phyloP scores from a whole-genome alignment of 1,284 basidiomycete species.

The Trametes versicolor region DNA sequence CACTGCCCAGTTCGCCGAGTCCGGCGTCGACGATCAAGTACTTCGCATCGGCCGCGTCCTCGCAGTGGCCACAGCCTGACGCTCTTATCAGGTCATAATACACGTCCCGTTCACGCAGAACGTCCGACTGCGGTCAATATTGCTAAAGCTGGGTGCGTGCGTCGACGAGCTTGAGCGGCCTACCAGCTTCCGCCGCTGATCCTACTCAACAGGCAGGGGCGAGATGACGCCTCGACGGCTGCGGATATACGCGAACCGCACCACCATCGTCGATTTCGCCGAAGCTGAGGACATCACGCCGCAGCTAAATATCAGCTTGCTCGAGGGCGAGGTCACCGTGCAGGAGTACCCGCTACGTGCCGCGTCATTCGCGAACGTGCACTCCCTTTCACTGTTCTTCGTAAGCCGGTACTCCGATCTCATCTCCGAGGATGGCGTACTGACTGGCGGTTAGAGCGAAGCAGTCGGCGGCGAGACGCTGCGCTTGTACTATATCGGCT shows the following conservation, averaged over 20 bases:
- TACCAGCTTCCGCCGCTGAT: constrained; percentile 23
- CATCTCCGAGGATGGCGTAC: constrained; percentile 1
- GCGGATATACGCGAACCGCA: constrained; percentile 74
- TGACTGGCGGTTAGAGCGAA: constrained; percentile 54
- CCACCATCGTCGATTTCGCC: constrained; percentile 78
- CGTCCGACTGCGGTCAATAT: constrained; percentile 75
- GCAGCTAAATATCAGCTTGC: constrained; percentile 74
- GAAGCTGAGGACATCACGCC: constrained; percentile 74
- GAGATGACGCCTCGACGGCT: constrained; percentile 73
- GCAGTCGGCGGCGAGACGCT: constrained; percentile 69
- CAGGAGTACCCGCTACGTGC: constrained; percentile 82
- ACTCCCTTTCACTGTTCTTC: constrained; percentile 79
- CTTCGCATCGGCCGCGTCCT: constrained; percentile 30
- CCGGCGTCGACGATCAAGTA: constrained; percentile 84
- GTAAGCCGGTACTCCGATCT: constrained; percentile 48
- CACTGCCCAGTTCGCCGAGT: constrained; percentile 69
- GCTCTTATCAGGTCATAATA: constrained; percentile 67
- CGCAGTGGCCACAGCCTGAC: background rate
- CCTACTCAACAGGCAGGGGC: constrained; percentile 64
- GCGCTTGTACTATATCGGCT: constrained; percentile 81
- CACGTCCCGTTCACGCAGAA: constrained; percentile 84
- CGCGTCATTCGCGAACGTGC: constrained; percentile 79
- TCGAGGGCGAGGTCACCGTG: constrained; percentile 72
- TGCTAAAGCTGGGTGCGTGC: constrained; percentile 74
- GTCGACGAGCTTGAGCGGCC: background rate